Percentiles rank a stretch among this genome's conserved stretches.
These are phyloP conservation scores for Vigna radiata DNA, from an alignment of 306 rosid species.

Conservation along the genomic window DNA sequence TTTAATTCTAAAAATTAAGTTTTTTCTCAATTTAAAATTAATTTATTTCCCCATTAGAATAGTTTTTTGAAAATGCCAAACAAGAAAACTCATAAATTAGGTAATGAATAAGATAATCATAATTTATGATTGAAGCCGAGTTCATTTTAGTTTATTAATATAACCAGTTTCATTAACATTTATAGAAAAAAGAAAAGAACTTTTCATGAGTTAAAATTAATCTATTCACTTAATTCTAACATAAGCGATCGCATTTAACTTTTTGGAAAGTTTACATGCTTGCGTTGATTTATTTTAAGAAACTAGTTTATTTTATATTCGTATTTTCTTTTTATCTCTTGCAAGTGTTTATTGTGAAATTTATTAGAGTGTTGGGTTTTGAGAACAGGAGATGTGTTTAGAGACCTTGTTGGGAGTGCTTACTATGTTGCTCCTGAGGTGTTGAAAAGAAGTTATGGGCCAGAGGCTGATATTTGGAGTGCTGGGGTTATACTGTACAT, in stretches of 20 bases:
- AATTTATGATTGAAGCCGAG: background rate
- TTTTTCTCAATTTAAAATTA: too few relatives aligned
- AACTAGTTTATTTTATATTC: background rate
- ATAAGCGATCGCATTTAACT: background rate
- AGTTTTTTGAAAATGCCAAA: background rate
- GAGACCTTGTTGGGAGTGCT: constrained; percentile 95
- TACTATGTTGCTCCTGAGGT: constrained; percentile 98
- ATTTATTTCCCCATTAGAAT: too few relatives aligned
- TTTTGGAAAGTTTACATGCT: background rate
- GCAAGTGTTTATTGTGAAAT: background rate
- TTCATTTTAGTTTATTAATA: too few relatives aligned
- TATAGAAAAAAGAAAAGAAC: too few relatives aligned
- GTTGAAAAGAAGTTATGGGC: constrained; percentile 77
- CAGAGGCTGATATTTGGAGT: constrained; percentile 97
- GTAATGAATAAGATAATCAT: background rate
- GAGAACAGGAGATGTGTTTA: constrained; percentile 75
- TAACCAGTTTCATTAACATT: background rate
- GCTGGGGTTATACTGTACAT: constrained; percentile 91
- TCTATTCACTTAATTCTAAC: background rate
- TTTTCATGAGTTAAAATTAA: background rate
- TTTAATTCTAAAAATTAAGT: too few relatives aligned
- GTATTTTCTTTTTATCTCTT: background rate
- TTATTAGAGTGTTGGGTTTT: constrained; percentile 7
- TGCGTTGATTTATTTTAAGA: background rate
- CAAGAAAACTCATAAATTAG: background rate